Percentiles rank a stretch among this genome's conserved stretches.
Evolutionary conservation across 257 asterid species (phyloP).

Genomic region (Marsdenia floribunda): DNA sequence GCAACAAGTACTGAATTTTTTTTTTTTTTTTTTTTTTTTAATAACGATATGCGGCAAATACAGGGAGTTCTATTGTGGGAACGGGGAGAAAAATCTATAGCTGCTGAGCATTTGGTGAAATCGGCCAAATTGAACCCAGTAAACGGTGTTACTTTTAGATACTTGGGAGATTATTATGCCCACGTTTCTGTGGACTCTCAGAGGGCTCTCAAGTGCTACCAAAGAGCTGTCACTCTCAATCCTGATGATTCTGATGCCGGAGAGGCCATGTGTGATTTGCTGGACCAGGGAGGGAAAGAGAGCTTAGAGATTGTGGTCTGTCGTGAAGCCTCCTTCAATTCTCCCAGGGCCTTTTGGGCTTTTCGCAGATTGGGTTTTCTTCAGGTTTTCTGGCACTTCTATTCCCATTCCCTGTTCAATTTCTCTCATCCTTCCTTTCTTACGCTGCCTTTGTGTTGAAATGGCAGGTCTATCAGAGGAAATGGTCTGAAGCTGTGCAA

Average conservation of each 20-base stretch:
- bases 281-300: constrained; percentile 67
- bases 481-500: constrained; percentile 92
- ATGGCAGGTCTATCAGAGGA: constrained; percentile 65
- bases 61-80: constrained; percentile 79
- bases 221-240: constrained; percentile 76
- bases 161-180: constrained; percentile 75
- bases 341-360: constrained; percentile 98
- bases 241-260: constrained; percentile 87
- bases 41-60: neutral
- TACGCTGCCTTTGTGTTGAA: neutral
- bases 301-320: constrained; percentile 76
- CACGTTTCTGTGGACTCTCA: constrained; percentile 50
- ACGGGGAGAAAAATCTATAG: constrained; percentile 49
- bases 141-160: constrained; percentile 71
- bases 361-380: constrained; percentile 81
- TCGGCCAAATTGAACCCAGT: constrained; percentile 79
- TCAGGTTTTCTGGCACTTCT: constrained; percentile 42
- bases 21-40: too few relatives aligned
- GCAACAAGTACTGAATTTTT: neutral
- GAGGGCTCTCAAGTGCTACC: constrained; percentile 91
- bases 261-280: constrained; percentile 76
- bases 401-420: neutral
- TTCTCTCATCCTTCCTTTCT: neutral
- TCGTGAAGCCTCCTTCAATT: constrained; percentile 68
- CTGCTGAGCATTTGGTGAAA: constrained; percentile 70